phyloP scores from a whole-genome alignment of 2,329 filamentous ascomycete species.

The Talaromyces funiculosus region DNA sequence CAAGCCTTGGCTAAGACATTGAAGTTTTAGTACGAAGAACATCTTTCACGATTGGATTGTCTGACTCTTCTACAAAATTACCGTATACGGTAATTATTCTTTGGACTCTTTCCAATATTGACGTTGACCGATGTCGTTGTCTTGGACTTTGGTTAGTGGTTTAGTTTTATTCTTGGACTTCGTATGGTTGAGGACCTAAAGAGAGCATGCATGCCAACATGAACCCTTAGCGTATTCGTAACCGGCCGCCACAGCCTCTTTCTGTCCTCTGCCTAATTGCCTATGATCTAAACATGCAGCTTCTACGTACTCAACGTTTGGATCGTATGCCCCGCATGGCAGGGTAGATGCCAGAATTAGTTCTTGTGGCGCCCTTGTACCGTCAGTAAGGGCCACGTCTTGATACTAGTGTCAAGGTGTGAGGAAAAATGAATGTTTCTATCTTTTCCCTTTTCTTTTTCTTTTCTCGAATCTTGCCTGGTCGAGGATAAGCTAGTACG shows the following conservation, averaged over 20 bases:
- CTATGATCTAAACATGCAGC: background rate
- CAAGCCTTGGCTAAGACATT: constrained; percentile 6
- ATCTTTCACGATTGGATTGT: background rate
- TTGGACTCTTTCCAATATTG: background rate
- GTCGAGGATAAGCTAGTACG: background rate
- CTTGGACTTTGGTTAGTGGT: background rate
- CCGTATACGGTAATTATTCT: background rate
- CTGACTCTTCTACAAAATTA: background rate
- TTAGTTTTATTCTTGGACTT: background rate
- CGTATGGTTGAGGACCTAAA: background rate
- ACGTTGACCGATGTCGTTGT: constrained; percentile 2
- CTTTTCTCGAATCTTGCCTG: constrained; percentile 10
- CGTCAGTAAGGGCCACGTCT: background rate
- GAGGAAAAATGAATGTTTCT: background rate
- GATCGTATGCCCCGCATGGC: constrained; percentile 1
- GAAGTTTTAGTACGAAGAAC: background rate
- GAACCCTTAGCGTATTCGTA: background rate
- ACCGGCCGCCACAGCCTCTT: background rate
- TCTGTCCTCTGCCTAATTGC: background rate
- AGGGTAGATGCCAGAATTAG: too few species aligned
- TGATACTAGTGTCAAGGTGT: background rate
- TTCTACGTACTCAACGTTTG: background rate
- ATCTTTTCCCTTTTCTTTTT: constrained; percentile 8
- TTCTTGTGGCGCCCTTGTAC: background rate
- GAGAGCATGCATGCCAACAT: background rate